phyloP scores from a whole-genome alignment of 176 grass and related monocot species.

The Carex cristatella region DNA sequence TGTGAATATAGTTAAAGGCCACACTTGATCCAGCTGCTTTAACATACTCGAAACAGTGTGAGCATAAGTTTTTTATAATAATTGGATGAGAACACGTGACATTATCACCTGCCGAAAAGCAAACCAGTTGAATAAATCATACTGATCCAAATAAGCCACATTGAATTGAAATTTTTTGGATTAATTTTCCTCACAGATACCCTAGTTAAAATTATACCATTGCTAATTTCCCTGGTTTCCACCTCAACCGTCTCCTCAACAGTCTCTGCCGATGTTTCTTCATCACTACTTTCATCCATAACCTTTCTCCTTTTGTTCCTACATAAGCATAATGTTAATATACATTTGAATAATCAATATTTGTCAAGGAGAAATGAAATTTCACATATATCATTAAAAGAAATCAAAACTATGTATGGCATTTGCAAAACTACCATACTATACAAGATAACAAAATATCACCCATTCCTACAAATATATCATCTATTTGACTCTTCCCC shows the following conservation, averaged over 20 bases:
- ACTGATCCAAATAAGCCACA: not conserved
- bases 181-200: not conserved
- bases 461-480: not conserved
- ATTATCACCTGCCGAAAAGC: not conserved
- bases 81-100: constrained; percentile 15
- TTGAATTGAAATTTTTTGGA: not conserved
- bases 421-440: not conserved
- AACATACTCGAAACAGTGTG: constrained; percentile 1
- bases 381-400: not conserved
- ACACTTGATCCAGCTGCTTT: constrained; percentile 63
- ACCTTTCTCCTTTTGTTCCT: constrained; percentile 18
- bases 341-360: not conserved
- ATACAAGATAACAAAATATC: not conserved
- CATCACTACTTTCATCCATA: constrained; percentile 1
- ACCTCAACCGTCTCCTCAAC: not conserved
- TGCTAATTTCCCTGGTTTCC: not conserved
- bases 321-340: not conserved
- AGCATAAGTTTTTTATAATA: constrained; percentile 18
- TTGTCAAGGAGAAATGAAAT: not conserved
- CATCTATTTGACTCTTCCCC: not conserved
- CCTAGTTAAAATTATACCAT: not conserved
- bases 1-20: constrained; percentile 82
- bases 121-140: not conserved
- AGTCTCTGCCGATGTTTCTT: not conserved
- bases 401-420: not conserved